These are phyloP conservation scores for Pichia sp. DNA, from an alignment of 1,139 yeast genomes.

Conservation along the genomic window DNA sequence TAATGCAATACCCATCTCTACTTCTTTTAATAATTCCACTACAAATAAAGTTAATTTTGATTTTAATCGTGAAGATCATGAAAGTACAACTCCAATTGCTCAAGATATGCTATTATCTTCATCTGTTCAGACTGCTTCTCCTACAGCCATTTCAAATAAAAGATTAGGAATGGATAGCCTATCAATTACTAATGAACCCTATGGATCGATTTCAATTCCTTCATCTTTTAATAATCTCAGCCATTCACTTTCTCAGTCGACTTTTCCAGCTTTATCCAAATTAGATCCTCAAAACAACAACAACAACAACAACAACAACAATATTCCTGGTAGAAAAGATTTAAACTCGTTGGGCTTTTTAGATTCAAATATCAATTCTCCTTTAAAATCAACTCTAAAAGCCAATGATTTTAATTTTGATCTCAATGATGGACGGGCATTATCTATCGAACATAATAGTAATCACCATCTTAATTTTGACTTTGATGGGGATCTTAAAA, in stretches of 20 bases:
- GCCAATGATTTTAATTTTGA: conserved; percentile 1
- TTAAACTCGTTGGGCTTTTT: too few relatives aligned
- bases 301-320: too few relatives aligned
- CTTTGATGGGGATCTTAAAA: conserved; percentile 26
- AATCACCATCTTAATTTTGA: conserved; percentile 18
- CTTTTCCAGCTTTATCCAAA: too few relatives aligned
- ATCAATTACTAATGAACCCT: conserved; percentile 20
- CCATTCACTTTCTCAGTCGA: conserved; percentile 11
- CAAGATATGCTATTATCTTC: conserved; percentile 17
- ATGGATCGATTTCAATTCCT: conserved; percentile 19
- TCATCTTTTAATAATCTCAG: conserved; percentile 7
- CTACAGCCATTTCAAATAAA: conserved; percentile 8
- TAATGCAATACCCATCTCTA: conserved; percentile 1
- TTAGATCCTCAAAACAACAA: too few relatives aligned
- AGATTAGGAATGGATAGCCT: conserved; percentile 15
- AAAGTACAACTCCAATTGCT: conserved; percentile 11
- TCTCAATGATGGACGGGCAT: conserved; percentile 2
- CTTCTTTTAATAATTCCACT: not conserved
- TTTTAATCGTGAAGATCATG: conserved; percentile 1
- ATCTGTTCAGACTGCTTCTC: conserved; percentile 15
- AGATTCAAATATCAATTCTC: too few relatives aligned
- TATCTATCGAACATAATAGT: conserved; percentile 12
- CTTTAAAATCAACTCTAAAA: not conserved
- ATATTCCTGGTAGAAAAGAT: too few relatives aligned
- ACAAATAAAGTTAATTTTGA: conserved; percentile 1